Percentiles rank a stretch among this genome's conserved stretches.
Conservation (phyloP, 2,329 filamentous ascomycete genomes). For the Hypoxylon sp. region DNA sequence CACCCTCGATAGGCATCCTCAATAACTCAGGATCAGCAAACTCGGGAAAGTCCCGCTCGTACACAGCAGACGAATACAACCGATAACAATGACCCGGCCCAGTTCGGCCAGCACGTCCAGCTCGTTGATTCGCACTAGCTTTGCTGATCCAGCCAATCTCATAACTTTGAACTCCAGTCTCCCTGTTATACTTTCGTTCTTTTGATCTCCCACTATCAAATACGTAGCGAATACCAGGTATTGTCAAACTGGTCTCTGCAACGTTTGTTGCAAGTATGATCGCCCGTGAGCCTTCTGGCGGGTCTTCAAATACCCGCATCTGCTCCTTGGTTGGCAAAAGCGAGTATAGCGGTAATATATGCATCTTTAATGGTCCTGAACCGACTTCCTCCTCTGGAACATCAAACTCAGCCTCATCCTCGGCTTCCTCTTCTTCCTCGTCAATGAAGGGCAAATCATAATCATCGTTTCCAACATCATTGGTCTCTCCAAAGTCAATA, state of each 20-base stretch:
- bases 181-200: constrained; percentile 88
- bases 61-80: constrained; percentile 94
- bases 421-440: constrained; percentile 72
- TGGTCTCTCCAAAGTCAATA: constrained; percentile 81
- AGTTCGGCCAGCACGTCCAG: constrained; percentile 94
- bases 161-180: constrained; percentile 94
- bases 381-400: constrained; percentile 76
- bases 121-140: constrained; percentile 91
- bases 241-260: constrained; percentile 96
- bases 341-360: constrained; percentile 94
- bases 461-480: constrained; percentile 78
- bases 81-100: constrained; percentile 96
- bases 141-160: constrained; percentile 98
- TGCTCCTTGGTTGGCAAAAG: constrained; percentile 92
- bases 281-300: constrained; percentile 85
- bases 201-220: constrained; percentile 87
- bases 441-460: constrained; percentile 66
- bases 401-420: constrained; percentile 76
- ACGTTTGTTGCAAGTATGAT: constrained; percentile 97
- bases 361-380: constrained; percentile 79
- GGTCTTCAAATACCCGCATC: constrained; percentile 87
- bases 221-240: constrained; percentile 94
- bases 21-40: constrained; percentile 91
- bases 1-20: constrained; percentile 90
- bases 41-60: constrained; percentile 87